Base-by-base conservation (phyloP, 192 early-diverging fungal species). In the Chytriomyces sp. region DNA sequence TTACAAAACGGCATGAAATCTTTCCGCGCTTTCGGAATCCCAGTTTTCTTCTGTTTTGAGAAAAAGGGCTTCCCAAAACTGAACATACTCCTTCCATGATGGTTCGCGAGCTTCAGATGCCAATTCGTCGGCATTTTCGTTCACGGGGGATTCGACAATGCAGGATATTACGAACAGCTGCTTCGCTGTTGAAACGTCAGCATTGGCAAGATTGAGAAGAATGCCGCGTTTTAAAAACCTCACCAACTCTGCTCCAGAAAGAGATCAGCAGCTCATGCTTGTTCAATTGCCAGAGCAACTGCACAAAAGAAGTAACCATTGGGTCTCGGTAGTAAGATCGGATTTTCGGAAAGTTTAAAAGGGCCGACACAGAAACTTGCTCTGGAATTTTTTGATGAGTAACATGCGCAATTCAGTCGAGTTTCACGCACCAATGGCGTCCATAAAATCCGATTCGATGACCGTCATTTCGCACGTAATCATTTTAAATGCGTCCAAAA, bases 31-130 rank as follows among this genome's bases (percentile, higher is more conserved):
- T 57, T 77, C 63, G 59, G n/a, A 6, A 67, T 63, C 53, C 69
- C 24, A 61, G 50, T 65, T 64, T 57, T 75, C 4, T n/a, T 57
- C 20, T 18, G 83, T 76, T n/a, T 67, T 48, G 6, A 81, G 80
- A 49, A 92, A 89, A 7, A 94, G 64, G 16, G 81, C 67, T n/a
- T 84, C 67, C 93, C 91, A 93, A 46, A 92, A 86, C 64, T 81
- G 77, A 5, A 89, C 63, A 61, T 86, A 87, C 45, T 89, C 85
- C 9, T 86, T 77, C 67, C 66, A 77, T 26, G 45, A 18, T 5
- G 76, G 73, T 3, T 66, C 73, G 1, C 73, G 73, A 6, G 73
- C 20, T 65, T 75, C 62, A 20, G 47, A 11, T 6, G 35, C 73
- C 10, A 64, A 24, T 6, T 64, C 73, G n/a, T 20, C 20, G 80